These are phyloP conservation scores for Malassezia restricta DNA, from an alignment of 1,284 basidiomycete species.

Conservation along the genomic window DNA sequence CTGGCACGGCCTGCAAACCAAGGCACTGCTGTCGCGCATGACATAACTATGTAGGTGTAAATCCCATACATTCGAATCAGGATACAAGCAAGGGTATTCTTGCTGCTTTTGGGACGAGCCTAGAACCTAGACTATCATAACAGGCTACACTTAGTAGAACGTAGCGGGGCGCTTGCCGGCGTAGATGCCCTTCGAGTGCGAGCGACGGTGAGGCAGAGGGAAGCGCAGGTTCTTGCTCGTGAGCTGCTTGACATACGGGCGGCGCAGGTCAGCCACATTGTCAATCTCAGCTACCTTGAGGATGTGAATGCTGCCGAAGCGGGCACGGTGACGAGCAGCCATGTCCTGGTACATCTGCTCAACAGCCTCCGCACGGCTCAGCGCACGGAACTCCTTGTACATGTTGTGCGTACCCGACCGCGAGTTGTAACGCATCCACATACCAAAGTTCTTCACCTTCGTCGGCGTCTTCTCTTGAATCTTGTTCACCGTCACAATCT, in stretches of 20 bases:
- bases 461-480: constrained; percentile 77
- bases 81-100: constrained; percentile 9
- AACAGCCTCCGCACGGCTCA: constrained; percentile 86
- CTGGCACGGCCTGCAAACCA: constrained; percentile 33
- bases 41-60: not conserved
- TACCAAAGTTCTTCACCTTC: constrained; percentile 99
- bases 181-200: constrained; percentile 47
- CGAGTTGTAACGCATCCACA: constrained; percentile 87
- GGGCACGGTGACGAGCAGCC: constrained; percentile 96
- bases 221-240: constrained; percentile 81
- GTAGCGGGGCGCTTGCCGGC: constrained; percentile 48
- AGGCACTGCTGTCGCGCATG: constrained; percentile 18
- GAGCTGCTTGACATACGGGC: constrained; percentile 85
- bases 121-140: not conserved
- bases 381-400: constrained; percentile 87
- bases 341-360: constrained; percentile 98
- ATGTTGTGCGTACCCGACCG: constrained; percentile 48
- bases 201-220: constrained; percentile 83
- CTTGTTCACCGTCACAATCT: constrained; percentile 95
- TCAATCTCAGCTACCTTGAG: constrained; percentile 84
- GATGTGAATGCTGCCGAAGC: constrained; percentile 96
- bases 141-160: constrained; percentile 45
- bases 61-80: not conserved
- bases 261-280: constrained; percentile 79
- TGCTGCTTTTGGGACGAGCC: constrained; percentile 16